Percentiles rank a stretch among this genome's conserved stretches.
phyloP scores from a whole-genome alignment of 352 stramenopile species.

The Globisporangium rhizosaccharum region DNA sequence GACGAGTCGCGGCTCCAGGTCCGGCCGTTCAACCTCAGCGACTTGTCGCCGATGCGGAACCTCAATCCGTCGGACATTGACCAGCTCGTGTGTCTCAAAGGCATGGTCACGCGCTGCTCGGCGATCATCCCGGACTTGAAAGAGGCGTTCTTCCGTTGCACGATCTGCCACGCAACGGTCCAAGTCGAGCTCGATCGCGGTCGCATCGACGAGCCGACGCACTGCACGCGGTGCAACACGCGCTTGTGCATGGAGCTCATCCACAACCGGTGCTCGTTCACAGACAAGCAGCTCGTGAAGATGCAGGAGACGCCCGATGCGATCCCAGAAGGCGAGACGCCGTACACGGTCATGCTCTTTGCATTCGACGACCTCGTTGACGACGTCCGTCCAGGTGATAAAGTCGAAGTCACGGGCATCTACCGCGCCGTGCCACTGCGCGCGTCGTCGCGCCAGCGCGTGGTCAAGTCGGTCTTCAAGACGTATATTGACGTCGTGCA shows the following conservation, averaged over 20 bases:
- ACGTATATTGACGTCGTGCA: slow-evolving; percentile 99
- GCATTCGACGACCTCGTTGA: slow-evolving; percentile 98
- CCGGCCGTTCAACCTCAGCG: slow-evolving; percentile 94
- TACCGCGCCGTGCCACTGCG: slow-evolving; percentile 95
- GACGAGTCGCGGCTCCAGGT: slow-evolving; percentile 89
- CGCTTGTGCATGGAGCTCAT: slow-evolving; percentile 93
- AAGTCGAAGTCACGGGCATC: slow-evolving; percentile 95
- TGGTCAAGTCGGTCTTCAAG: slow-evolving; percentile 96
- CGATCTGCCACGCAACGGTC: slow-evolving; percentile 87
- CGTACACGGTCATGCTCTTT: slow-evolving; percentile 96
- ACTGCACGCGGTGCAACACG: slow-evolving; percentile 86
- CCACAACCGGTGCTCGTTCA: slow-evolving; percentile 97
- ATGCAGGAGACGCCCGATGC: slow-evolving; percentile 98
- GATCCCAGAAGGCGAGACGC: slow-evolving; percentile 98
- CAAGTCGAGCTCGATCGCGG: slow-evolving; percentile 94
- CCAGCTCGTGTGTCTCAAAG: slow-evolving; percentile 94
- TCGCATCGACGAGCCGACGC: slow-evolving; percentile 93
- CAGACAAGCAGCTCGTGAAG: slow-evolving; percentile 98
- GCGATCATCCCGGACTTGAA: slow-evolving; percentile 98
- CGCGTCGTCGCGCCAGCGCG: slow-evolving; percentile 91
- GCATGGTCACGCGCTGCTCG: slow-evolving; percentile 97
- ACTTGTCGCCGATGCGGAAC: slow-evolving; percentile 92
- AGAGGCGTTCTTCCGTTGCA: slow-evolving; percentile 95
- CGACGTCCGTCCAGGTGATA: slow-evolving; percentile 95
- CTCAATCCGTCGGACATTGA: slow-evolving; percentile 98